phyloP scores from a whole-genome alignment of 23 red algal genomes.

The Gracilaria domingensis region DNA sequence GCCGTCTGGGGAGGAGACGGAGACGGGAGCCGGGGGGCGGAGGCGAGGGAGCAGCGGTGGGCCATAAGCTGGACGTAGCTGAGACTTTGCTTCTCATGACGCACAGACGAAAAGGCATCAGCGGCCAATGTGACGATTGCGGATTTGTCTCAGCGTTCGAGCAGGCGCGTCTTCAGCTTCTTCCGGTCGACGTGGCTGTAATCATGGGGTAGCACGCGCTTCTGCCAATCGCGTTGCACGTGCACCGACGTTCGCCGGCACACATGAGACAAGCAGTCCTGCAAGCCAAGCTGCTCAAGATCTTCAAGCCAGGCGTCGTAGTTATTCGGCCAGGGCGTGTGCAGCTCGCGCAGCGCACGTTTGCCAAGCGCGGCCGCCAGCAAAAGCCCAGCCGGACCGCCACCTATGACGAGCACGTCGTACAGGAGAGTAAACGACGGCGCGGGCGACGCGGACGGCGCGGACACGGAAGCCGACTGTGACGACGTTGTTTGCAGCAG shows the following conservation, averaged over 20 bases:
- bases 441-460: not conserved
- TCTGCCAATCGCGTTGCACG: slow-evolving; percentile 55
- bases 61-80: slow-evolving; percentile 42
- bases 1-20: no score
- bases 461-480: not conserved
- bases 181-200: slow-evolving; percentile 84
- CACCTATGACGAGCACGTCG: slow-evolving; percentile 94
- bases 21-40: no score
- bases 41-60: no score
- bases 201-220: slow-evolving; percentile 27
- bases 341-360: slow-evolving; percentile 50
- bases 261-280: slow-evolving; percentile 78
- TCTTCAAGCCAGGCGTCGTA: slow-evolving; percentile 98
- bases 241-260: slow-evolving; percentile 79
- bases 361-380: slow-evolving; percentile 76
- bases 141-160: slow-evolving; percentile 55
- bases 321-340: slow-evolving; percentile 86
- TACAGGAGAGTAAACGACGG: not conserved
- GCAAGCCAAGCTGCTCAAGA: slow-evolving; percentile 71
- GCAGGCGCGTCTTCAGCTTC: slow-evolving; percentile 81
- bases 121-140: slow-evolving; percentile 54
- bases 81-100: slow-evolving; percentile 10
- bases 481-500: slow-evolving; percentile 2
- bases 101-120: not conserved
- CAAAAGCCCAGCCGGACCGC: slow-evolving; percentile 87